Percentiles rank a stretch among this genome's conserved stretches.
Evolutionary conservation across 2,329 filamentous ascomycete genomes (phyloP).

Genomic region (Simplicillium aogashimaense): DNA sequence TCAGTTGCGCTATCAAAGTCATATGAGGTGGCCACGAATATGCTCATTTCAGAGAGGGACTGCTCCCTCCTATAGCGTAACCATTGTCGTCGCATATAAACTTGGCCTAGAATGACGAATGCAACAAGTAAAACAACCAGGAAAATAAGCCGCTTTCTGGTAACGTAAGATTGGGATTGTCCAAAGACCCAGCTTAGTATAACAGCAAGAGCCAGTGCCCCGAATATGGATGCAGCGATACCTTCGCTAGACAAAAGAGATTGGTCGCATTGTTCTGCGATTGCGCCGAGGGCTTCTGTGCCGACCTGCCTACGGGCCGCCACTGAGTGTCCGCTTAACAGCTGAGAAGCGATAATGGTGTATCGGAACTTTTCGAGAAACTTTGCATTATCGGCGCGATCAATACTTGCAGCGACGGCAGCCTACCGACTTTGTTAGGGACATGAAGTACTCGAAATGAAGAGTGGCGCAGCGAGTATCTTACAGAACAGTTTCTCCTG

Average conservation of each 20-base stretch:
- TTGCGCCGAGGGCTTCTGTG: constrained; percentile 8
- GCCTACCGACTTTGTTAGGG: constrained; percentile 31
- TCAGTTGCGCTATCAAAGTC: constrained; percentile 70
- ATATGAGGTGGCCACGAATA: constrained; percentile 65
- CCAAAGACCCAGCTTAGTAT: constrained; percentile 61
- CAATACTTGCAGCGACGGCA: constrained; percentile 62
- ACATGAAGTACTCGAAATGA: too few species aligned
- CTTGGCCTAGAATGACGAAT: constrained; percentile 48
- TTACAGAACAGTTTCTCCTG: constrained; percentile 41
- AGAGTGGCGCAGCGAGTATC: constrained; percentile 12
- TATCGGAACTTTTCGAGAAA: constrained; percentile 93
- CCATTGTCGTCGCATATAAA: constrained; percentile 71
- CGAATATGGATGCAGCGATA: constrained; percentile 34
- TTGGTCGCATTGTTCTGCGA: constrained; percentile 11
- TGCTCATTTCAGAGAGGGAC: constrained; percentile 57
- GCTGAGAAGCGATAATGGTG: constrained; percentile 82
- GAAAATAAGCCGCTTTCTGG: constrained; percentile 43
- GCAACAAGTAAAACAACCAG: constrained; percentile 42
- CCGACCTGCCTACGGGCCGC: constrained; percentile 19
- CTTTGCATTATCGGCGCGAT: constrained; percentile 67
- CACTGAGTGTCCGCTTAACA: constrained; percentile 63
- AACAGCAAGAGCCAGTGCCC: constrained; percentile 57
- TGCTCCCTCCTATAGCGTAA: constrained; percentile 68
- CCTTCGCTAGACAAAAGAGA: constrained; percentile 31
- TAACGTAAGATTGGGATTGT: constrained; percentile 39